Base-by-base conservation (phyloP, 208 protist genomes). In the Tritrichomonas foetus region DNA sequence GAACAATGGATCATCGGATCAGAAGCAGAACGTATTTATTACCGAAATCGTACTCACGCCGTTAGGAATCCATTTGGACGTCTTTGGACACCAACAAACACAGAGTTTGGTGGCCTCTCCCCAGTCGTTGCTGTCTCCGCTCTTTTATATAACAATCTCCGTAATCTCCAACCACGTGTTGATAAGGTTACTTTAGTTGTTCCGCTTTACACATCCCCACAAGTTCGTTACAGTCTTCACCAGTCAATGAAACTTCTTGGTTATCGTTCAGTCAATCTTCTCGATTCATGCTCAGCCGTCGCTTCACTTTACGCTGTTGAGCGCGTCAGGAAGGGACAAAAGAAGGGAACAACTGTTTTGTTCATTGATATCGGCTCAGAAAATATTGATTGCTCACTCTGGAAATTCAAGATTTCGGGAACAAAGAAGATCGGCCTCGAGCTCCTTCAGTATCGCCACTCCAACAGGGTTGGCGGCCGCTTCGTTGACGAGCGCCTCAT, bases 251-350 rank as follows among this genome's bases (percentile, higher is more conserved):
- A 53, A 8, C 30, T 89, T 16, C 44, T 89, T 47, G 47, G 47
- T 16, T 47, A 44, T 89, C 25, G 16, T 33, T 53, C 78, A 33
- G 78, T 33, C 33, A 25, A 89, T 33, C 33, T 89, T 27, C 1
- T 89, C 22, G 47, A 89, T 50, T 89, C 78, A 53, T 47, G 44
- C 30, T 33, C 47, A 13, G 78, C 78, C 39, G 14, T 89, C 41
- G 78, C 78, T 33, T 20, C 78, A 11, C 47, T 89, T 61, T 89
- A 89, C 57, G 78, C 78, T 39, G 47, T 89, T 39, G 78, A 89
- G 57, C 33, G 44, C 11, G 1, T 57, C 22, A 44, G 16, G 13
- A 57, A 53, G 11, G 20, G 16, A 36, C n/a, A 89, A 20, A 89
- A 89, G 1, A 36, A 44, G 1, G 44, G n/a, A 20, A 39, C 33